Percentiles rank a stretch among this genome's conserved stretches.
These are phyloP conservation scores for Eucalyptus cloeziana DNA, from an alignment of 345 rosid genomes.

Conservation along the genomic window DNA sequence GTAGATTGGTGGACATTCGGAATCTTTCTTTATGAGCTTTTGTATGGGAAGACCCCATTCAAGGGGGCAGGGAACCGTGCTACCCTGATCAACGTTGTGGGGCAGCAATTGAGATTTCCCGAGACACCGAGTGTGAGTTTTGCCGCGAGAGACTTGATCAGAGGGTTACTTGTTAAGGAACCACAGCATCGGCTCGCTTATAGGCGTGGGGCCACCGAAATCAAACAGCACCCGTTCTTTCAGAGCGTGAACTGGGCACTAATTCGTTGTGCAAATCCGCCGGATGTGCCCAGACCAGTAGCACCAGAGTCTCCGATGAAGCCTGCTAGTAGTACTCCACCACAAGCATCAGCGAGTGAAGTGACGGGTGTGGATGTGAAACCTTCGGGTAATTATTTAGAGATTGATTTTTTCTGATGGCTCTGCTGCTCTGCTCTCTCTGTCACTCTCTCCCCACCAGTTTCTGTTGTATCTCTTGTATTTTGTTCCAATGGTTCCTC, in stretches of 20 bases:
- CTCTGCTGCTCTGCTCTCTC: not conserved
- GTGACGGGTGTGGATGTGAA: conserved; percentile 22
- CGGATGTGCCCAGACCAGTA: conserved; percentile 26
- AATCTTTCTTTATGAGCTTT: conserved; percentile 25
- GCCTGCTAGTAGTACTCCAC: not conserved
- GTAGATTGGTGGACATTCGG: conserved; percentile 47
- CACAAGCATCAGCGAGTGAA: not conserved
- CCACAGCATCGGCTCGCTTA: conserved; percentile 27
- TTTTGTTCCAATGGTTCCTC: not conserved
- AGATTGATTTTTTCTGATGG: conserved; percentile 33
- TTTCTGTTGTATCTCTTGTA: not conserved
- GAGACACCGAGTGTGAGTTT: conserved; percentile 26
- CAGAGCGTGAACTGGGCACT: conserved; percentile 37
- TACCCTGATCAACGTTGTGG: conserved; percentile 27
- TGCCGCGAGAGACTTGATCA: conserved; percentile 23
- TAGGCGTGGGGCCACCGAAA: conserved; percentile 32
- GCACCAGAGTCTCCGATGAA: not conserved
- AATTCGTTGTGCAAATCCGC: conserved; percentile 28
- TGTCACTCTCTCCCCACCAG: not conserved
- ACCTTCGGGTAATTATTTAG: conserved; percentile 34
- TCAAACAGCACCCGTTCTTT: conserved; percentile 37
- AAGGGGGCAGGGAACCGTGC: conserved; percentile 33
- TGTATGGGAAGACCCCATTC: conserved; percentile 32
- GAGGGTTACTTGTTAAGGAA: conserved; percentile 34
- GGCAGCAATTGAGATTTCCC: conserved; percentile 29